A percentile compares a stretch with the other conserved stretches of the same genome.
Conservation (phyloP, 805 yeast genomes). For the Nakazawaea ernobii region DNA sequence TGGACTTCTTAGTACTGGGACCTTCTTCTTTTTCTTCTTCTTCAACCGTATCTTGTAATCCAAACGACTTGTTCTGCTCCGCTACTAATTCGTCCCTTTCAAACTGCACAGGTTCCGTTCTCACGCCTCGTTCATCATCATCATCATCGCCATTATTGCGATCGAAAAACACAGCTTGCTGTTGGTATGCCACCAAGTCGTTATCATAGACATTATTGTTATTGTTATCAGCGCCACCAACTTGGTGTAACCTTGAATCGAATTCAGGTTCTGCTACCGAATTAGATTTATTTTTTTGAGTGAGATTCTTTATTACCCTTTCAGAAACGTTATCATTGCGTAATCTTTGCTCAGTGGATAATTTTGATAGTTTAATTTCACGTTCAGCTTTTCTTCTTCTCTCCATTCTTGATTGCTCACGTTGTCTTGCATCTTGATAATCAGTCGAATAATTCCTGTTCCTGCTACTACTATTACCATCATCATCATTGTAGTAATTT, state of each 20-base stretch:
- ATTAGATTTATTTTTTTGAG: conserved; percentile 10
- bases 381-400: conserved; percentile 41
- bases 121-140: conserved; percentile 9
- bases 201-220: conserved; percentile 15
- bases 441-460: conserved; percentile 10
- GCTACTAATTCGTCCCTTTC: conserved; percentile 18
- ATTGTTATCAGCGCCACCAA: conserved; percentile 33
- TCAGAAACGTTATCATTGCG: conserved; percentile 48
- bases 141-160: background rate
- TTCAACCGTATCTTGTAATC: background rate
- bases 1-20: background rate
- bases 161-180: background rate
- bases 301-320: conserved; percentile 28
- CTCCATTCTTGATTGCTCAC: conserved; percentile 36
- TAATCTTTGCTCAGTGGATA: conserved; percentile 39
- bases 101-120: conserved; percentile 42
- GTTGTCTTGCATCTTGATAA: conserved; percentile 22
- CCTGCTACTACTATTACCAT: conserved; percentile 5
- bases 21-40: background rate
- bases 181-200: background rate
- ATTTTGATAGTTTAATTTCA: conserved; percentile 35
- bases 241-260: conserved; percentile 54
- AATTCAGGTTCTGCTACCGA: conserved; percentile 35
- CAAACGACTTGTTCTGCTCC: conserved; percentile 11
- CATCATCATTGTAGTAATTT: conserved; percentile 13